phyloP scores from a whole-genome alignment of 192 early-diverging fungal species.

The Phycomyces blakesleeanus region DNA sequence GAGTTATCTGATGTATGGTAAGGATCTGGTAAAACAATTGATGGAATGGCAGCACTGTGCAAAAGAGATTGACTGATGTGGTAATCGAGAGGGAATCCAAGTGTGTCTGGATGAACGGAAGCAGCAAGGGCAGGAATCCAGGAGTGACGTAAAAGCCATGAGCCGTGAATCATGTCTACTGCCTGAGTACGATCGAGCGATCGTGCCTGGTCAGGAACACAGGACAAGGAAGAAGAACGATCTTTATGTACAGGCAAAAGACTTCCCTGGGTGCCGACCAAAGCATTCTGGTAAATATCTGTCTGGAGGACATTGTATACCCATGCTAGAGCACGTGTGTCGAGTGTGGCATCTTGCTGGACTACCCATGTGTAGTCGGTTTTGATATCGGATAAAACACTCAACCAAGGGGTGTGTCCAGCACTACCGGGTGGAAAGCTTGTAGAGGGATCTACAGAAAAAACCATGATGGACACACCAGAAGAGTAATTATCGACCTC shows the following conservation, averaged over 20 bases:
- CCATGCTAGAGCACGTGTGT: slow-evolving; percentile 33
- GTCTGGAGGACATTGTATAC: slow-evolving; percentile 34
- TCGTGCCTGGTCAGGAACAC: background rate
- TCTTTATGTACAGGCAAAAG: slow-evolving; percentile 5
- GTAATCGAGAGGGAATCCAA: slow-evolving; percentile 11
- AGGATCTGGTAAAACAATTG: slow-evolving; percentile 40
- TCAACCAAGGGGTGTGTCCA: slow-evolving; percentile 7
- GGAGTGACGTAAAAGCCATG: slow-evolving; percentile 23
- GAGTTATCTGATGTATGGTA: slow-evolving; percentile 28
- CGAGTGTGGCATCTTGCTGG: slow-evolving; percentile 38
- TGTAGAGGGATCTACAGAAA: background rate
- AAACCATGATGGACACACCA: background rate
- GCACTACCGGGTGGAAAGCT: background rate
- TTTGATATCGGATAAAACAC: slow-evolving; percentile 9
- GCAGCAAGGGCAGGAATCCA: slow-evolving; percentile 14
- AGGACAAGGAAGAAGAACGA: background rate
- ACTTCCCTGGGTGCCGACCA: slow-evolving; percentile 41
- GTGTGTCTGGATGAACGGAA: slow-evolving; percentile 1
- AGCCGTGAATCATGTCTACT: slow-evolving; percentile 22
- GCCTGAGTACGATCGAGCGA: slow-evolving; percentile 8
- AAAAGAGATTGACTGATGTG: slow-evolving; percentile 16
- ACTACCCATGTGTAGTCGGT: slow-evolving; percentile 39
- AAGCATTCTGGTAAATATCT: slow-evolving; percentile 36
- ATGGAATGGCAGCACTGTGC: slow-evolving; percentile 29
- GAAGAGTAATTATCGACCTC: slow-evolving; percentile 6